Base-by-base conservation (phyloP, 345 rosid species). In the Rhizophora mangle region DNA sequence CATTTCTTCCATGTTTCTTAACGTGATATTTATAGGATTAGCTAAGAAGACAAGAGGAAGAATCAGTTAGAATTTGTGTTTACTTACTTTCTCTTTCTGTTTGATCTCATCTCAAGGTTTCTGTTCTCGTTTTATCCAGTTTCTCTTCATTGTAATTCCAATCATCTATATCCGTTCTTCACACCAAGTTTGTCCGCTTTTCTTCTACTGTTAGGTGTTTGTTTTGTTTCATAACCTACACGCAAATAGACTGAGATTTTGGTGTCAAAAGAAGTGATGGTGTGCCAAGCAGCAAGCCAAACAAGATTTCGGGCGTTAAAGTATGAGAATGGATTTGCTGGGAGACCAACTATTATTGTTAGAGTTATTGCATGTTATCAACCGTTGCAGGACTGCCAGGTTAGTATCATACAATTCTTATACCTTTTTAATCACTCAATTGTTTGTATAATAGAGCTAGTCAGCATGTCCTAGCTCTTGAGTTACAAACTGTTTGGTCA, bases 381-480 rank as follows among this genome's bases (percentile, higher is more conserved):
- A 86, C 97, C 94, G 6, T 84, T 95, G 84, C 90, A 88, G 82
- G 92, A 89, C 85, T 95, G 98, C 74, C 99, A 95, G 96, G 99
- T 94, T 76, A 71, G 90, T 75, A 8, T 31, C 27, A 19, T 24
- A 2, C 8, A 43, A 10, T 16, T 27, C 46, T 16, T 15, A 3
- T 16, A n/a, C 19, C 56, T 39, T 24, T 27, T 69, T 51, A 51
- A 52, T 53, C 20, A 20, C 9, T 51, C 67, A 6, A 55, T 53
- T 77, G 36, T 30, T 57, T 75, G 26, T 62, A n/a, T 59, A 36
- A 37, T 68, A 39, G 36, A n/a, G 57, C 30, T 26, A 46, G 31
- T n/a, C 62, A 6, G 29, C 27, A 51, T 59, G 64, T 72, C 57
- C 26, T 19, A 18, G 18, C 26, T 8, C 63, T 20, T 56, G 29